Evolutionary conservation across 495 filamentous ascomycete species (phyloP).

Genomic region (Viridothelium virens): DNA sequence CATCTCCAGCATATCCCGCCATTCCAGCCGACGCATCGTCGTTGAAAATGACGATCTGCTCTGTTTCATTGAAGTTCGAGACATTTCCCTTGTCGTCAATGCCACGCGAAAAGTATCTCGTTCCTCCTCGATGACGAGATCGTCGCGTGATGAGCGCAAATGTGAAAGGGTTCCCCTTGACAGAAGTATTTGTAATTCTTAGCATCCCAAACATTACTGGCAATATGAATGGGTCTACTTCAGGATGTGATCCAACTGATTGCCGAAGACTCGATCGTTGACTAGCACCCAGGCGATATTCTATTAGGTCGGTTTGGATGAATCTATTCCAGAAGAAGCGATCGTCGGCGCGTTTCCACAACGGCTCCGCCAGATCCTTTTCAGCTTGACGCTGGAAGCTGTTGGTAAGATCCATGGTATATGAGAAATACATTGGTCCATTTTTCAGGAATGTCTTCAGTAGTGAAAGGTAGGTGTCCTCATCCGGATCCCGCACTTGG

Average conservation of each 20-base stretch:
- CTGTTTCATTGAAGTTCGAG: conserved; percentile 96
- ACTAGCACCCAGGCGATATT: conserved; percentile 54
- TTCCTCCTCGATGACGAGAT: conserved; percentile 78
- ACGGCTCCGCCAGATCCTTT: conserved; percentile 54
- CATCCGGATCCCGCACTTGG: conserved; percentile 80
- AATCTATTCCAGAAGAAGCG: conserved; percentile 99
- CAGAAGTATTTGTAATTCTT: conserved; percentile 68
- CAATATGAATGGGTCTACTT: conserved; percentile 85
- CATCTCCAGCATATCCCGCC: conserved; percentile 72
- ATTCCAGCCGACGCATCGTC: conserved; percentile 59
- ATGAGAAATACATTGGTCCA: conserved; percentile 95
- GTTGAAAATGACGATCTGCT: conserved; percentile 82
- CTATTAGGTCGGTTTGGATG: conserved; percentile 81
- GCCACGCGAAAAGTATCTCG: conserved; percentile 87
- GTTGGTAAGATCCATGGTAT: conserved; percentile 90
- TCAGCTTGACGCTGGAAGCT: conserved; percentile 86
- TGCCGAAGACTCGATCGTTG: conserved; percentile 28
- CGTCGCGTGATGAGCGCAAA: conserved; percentile 80
- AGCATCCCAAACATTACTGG: conserved; percentile 93
- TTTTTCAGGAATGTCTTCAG: conserved; percentile 69
- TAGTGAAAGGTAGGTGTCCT: conserved; percentile 78
- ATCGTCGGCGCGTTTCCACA: conserved; percentile 92
- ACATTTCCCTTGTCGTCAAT: conserved; percentile 90
- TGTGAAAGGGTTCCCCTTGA: conserved; percentile 76
- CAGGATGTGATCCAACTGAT: conserved; percentile 57